Evolutionary conservation across 345 rosid species (phyloP).

Genomic region (Erodium maritimum): DNA sequence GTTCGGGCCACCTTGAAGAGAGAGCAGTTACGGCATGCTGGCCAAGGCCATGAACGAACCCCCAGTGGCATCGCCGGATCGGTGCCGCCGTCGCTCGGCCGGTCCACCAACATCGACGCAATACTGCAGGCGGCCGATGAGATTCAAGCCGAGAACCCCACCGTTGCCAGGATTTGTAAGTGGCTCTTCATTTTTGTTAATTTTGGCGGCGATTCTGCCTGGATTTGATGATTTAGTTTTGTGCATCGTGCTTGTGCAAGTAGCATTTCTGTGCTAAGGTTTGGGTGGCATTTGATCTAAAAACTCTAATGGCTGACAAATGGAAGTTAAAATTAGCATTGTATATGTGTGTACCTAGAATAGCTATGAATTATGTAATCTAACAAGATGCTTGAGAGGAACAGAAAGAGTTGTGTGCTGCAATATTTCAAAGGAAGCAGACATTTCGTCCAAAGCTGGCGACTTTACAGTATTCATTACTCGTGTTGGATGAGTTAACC

Average conservation of each 20-base stretch:
- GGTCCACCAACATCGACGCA: conserved; percentile 72
- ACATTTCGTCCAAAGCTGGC: no score
- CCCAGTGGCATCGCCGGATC: conserved; percentile 72
- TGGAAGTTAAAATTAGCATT: no score
- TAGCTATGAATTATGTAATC: background rate
- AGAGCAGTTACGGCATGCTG: conserved; percentile 60
- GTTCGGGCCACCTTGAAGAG: conserved; percentile 77
- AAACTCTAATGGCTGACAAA: no score
- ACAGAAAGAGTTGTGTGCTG: no score
- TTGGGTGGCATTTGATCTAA: no score
- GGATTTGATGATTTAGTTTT: background rate
- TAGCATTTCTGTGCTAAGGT: no score
- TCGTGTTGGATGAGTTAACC: background rate
- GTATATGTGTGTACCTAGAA: no score
- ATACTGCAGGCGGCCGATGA: conserved; percentile 93
- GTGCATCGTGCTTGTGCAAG: no score
- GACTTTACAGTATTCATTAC: background rate
- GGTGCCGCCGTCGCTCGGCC: conserved; percentile 80
- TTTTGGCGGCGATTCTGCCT: background rate
- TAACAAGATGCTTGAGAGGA: no score
- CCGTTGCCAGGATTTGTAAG: conserved; percentile 75
- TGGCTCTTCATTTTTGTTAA: background rate
- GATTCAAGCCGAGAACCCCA: conserved; percentile 73
- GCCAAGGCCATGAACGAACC: conserved; percentile 44
- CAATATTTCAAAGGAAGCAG: no score